Evolutionary conservation across 495 filamentous ascomycete genomes (phyloP), one percentile per base, ranked within the genome.

Genomic region (Neurospora tetrasperma): DNA sequence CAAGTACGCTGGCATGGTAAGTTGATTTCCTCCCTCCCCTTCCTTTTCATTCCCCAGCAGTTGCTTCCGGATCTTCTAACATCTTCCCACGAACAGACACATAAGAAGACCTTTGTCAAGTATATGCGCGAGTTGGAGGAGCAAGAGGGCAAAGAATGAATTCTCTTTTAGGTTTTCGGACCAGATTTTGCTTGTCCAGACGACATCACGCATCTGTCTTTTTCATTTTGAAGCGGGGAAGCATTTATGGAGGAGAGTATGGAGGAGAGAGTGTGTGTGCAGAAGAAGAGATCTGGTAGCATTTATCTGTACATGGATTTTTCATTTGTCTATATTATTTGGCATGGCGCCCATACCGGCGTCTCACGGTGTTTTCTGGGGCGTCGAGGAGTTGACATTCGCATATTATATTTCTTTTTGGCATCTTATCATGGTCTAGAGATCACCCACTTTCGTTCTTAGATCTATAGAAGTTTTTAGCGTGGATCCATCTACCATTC

Each of bases 41-140:
- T 31, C 16, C 35, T 38, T 42, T 23, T 71, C 73, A 68, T 48
- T 23, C 14, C 59, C 66, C 23, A 16, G 8, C 35, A 20, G 8
- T 42, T 42, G 5, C 1, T 20, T 40, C 9, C 3, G 2, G 48
- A 18, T 38, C 43, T 73, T 70, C 80, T 84, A 75, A 82, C 69
- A 59, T 74, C 42, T n/a, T 10, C 12, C 20, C 20, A 23, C 16
- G 14, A 20, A 42, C 72, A 90, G 88, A 87, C 89, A 35, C 96
- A 99, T 82, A 99, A 98, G 84, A 99, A 99, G 84, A 88, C 89
- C 27, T 99, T 99, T 84, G 95, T 97, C 70, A 96, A 94, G 82
- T 97, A 94, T 80, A 90, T 97, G 82, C 93, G 93, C 74, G 89
- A 94, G 77, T 80, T 93, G 43, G 91, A 94, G 76, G 88, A 89